A percentile compares a stretch with the other conserved stretches of the same genome.
phyloP scores from a whole-genome alignment of 2,329 filamentous ascomycete species.

The Juglanconis oblonga region DNA sequence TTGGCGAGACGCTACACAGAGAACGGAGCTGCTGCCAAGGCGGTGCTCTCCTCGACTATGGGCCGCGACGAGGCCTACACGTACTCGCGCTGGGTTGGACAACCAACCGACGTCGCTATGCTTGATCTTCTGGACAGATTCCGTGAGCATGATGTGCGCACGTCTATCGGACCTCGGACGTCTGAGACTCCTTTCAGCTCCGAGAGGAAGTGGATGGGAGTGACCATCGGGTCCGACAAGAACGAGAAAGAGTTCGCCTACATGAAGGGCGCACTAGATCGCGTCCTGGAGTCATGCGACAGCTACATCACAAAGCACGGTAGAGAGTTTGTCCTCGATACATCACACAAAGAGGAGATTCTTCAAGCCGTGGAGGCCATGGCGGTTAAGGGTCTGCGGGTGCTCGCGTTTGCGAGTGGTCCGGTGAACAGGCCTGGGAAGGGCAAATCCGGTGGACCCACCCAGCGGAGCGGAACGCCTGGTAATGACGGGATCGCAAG shows the following conservation, averaged over 20 bases:
- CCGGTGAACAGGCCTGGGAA: constrained; percentile 49
- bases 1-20: constrained; percentile 71
- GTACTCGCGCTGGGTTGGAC: constrained; percentile 90
- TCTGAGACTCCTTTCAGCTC: constrained; percentile 95
- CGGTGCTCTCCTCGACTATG: constrained; percentile 82
- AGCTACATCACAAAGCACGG: constrained; percentile 86
- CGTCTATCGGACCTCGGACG: constrained; percentile 76
- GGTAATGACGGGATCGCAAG: constrained; percentile 36
- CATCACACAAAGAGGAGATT: constrained; percentile 69
- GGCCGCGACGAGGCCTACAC: constrained; percentile 57
- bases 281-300: constrained; percentile 81
- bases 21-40: constrained; percentile 67
- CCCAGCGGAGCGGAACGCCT: constrained; percentile 52
- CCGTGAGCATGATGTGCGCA: constrained; percentile 86
- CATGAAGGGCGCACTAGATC: constrained; percentile 92
- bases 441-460: constrained; percentile 35
- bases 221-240: constrained; percentile 68
- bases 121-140: constrained; percentile 89
- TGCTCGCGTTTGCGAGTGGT: constrained; percentile 91
- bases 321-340: constrained; percentile 80
- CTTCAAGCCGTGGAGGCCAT: constrained; percentile 78
- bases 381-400: constrained; percentile 84
- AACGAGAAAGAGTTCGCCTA: constrained; percentile 79
- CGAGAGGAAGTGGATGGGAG: constrained; percentile 98
- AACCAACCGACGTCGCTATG: constrained; percentile 97